phyloP scores from a whole-genome alignment of 768 basidiomycete genomes.

The Mycena maculata region DNA sequence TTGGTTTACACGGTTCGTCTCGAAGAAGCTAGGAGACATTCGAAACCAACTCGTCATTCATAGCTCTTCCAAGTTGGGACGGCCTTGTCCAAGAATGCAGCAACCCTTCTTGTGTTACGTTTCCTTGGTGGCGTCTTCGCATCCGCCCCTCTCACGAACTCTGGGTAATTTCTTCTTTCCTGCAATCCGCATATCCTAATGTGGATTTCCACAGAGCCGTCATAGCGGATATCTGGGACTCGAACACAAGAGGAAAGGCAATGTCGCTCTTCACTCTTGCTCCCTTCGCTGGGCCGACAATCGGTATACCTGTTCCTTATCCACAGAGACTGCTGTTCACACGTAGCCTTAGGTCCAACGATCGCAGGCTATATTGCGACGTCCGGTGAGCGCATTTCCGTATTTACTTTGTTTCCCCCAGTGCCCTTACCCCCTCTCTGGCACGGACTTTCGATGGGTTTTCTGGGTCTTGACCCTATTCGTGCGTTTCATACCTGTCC shows the following conservation, averaged over 20 bases:
- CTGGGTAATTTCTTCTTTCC: slow-evolving; percentile 57
- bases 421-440: slow-evolving; percentile 10
- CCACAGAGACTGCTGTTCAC: background rate
- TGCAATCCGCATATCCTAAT: background rate
- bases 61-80: slow-evolving; percentile 73
- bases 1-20: slow-evolving; percentile 62
- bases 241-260: slow-evolving; percentile 70
- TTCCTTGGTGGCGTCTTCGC: slow-evolving; percentile 80
- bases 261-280: slow-evolving; percentile 72
- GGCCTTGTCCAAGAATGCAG: slow-evolving; percentile 70
- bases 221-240: slow-evolving; percentile 73
- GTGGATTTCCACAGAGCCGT: slow-evolving; percentile 49
- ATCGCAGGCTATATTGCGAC: slow-evolving; percentile 58
- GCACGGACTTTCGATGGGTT: slow-evolving; percentile 71
- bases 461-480: slow-evolving; percentile 74
- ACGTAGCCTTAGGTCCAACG: slow-evolving; percentile 58
- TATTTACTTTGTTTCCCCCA: background rate
- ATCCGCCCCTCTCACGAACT: slow-evolving; percentile 75
- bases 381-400: slow-evolving; percentile 33
- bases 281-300: slow-evolving; percentile 72
- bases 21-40: background rate
- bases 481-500: slow-evolving; percentile 47
- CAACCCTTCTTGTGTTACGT: slow-evolving; percentile 73
- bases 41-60: background rate
- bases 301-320: background rate